A percentile compares a stretch with the other conserved stretches of the same genome.
These are phyloP conservation scores for Carex littledalei DNA, from an alignment of 176 grass and related monocot genomes.

Conservation along the genomic window DNA sequence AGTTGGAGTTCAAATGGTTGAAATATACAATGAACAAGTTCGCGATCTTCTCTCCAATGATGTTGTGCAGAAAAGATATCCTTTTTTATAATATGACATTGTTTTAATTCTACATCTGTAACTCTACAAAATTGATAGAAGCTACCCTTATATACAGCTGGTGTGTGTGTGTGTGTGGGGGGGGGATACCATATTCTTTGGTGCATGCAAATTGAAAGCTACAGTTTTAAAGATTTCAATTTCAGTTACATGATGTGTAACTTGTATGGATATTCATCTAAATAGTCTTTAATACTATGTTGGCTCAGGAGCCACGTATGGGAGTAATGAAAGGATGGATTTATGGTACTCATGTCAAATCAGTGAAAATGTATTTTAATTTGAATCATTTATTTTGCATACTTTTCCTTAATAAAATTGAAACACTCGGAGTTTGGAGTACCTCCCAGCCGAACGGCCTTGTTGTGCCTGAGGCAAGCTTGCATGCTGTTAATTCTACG, in stretches of 20 bases:
- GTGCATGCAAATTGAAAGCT: neutral
- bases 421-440: conserved; percentile 87
- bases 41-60: conserved; percentile 88
- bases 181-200: neutral
- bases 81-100: conserved; percentile 25
- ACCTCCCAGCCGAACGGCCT: conserved; percentile 89
- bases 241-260: neutral
- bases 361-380: neutral
- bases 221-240: neutral
- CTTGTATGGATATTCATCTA: neutral
- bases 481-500: conserved; percentile 78
- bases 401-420: conserved; percentile 15
- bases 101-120: neutral
- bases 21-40: conserved; percentile 99
- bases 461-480: conserved; percentile 86
- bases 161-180: neutral
- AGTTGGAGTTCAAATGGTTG: conserved; percentile 97
- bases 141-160: neutral
- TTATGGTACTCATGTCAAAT: neutral
- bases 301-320: neutral
- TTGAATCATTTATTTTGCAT: neutral
- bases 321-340: neutral
- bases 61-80: conserved; percentile 95
- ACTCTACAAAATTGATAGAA: neutral
- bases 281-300: neutral